These are phyloP conservation scores for Metschnikowia kofuensis DNA, from an alignment of 805 yeast genomes.

Conservation along the genomic window DNA sequence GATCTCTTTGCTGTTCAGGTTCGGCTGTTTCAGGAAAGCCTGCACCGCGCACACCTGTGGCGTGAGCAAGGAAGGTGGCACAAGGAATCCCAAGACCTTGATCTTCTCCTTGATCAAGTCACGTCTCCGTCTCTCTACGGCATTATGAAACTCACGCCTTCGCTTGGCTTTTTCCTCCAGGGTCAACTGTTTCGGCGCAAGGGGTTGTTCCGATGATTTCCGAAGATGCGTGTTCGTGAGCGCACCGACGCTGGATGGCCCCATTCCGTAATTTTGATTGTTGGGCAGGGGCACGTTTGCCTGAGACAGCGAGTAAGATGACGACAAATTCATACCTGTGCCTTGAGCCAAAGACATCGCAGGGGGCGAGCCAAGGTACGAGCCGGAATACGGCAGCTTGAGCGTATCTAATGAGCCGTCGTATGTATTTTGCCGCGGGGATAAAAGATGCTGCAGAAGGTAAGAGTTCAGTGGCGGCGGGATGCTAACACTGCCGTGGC, in stretches of 20 bases:
- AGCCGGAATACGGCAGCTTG: slow-evolving; percentile 30
- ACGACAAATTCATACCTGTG: slow-evolving; percentile 9
- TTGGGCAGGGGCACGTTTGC: slow-evolving; percentile 3
- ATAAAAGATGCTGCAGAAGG: slow-evolving; percentile 36
- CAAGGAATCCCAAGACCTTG: slow-evolving; percentile 73
- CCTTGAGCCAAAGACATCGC: slow-evolving; percentile 18
- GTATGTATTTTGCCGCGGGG: slow-evolving; percentile 28
- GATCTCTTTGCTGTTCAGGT: slow-evolving; percentile 29
- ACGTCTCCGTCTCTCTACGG: slow-evolving; percentile 88
- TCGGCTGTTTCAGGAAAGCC: slow-evolving; percentile 34
- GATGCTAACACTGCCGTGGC: slow-evolving; percentile 32
- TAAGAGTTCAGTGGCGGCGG: slow-evolving; percentile 28
- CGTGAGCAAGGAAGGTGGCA: slow-evolving; percentile 70
- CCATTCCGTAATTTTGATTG: slow-evolving; percentile 5
- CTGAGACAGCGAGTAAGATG: slow-evolving; percentile 5
- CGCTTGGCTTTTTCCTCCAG: slow-evolving; percentile 73
- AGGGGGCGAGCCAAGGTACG: slow-evolving; percentile 41
- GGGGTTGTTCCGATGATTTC: slow-evolving; percentile 11
- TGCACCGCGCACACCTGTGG: slow-evolving; percentile 44
- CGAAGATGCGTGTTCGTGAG: slow-evolving; percentile 5
- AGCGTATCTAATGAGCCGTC: slow-evolving; percentile 35
- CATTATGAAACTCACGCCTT: slow-evolving; percentile 87
- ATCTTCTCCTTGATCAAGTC: slow-evolving; percentile 88
- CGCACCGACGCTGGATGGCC: slow-evolving; percentile 7
- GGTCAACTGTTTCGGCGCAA: slow-evolving; percentile 37